A percentile compares a stretch with the other conserved stretches of the same genome.
These are phyloP conservation scores for Saturnispora saitoi DNA, from an alignment of 805 yeast genomes.

Conservation along the genomic window DNA sequence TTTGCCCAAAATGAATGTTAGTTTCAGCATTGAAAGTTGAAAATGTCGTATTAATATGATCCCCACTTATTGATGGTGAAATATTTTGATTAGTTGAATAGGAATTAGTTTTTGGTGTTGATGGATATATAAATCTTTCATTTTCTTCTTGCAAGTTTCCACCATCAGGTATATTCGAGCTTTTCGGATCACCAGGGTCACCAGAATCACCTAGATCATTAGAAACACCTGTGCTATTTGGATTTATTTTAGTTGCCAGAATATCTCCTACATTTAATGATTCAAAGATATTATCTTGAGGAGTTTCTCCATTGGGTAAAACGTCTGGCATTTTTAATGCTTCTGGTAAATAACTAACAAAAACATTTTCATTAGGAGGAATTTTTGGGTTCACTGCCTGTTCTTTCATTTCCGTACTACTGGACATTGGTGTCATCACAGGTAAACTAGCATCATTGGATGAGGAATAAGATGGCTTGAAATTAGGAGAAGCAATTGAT, in stretches of 20 bases:
- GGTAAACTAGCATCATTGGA: background rate
- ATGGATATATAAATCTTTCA: background rate
- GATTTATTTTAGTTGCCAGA: background rate
- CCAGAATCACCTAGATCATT: background rate
- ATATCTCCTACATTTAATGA: background rate
- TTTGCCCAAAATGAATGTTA: conserved; percentile 18
- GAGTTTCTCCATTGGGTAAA: conserved; percentile 18
- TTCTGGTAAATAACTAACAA: conserved; percentile 38
- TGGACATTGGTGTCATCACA: background rate
- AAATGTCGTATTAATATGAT: background rate
- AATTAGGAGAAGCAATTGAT: background rate
- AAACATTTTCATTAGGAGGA: background rate
- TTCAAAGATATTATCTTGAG: background rate
- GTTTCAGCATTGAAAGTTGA: background rate
- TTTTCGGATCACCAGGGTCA: background rate
- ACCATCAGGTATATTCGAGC: background rate
- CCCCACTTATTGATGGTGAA: background rate
- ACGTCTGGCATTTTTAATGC: conserved; percentile 43
- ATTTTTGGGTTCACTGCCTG: background rate
- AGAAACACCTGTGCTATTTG: background rate
- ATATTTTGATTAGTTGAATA: background rate
- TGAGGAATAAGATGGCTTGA: background rate
- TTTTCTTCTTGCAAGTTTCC: background rate
- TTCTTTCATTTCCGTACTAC: background rate
- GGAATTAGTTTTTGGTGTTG: background rate